Evolutionary conservation across 352 stramenopile genomes (phyloP).

Genomic region (Globisporangium recalcitrans): DNA sequence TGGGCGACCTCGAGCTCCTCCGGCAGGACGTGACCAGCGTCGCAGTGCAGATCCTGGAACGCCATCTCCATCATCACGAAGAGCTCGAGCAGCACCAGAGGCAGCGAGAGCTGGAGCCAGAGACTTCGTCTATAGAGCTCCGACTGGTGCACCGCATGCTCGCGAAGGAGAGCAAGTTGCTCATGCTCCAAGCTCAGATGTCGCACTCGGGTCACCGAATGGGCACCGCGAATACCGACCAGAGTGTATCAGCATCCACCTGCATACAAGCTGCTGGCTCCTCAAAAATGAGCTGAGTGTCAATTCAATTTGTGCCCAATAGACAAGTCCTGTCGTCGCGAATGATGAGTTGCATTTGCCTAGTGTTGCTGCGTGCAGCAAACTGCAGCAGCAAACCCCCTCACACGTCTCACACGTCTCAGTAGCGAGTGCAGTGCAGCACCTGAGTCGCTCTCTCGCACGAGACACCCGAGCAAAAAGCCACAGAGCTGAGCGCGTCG

Average conservation of each 20-base stretch:
- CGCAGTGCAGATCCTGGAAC: slow-evolving; percentile 22
- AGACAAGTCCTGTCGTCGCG: too few species aligned
- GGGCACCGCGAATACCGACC: background rate
- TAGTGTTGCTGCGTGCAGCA: too few species aligned
- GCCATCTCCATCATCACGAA: slow-evolving; percentile 11
- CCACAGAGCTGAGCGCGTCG: too few species aligned
- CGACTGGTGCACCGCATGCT: slow-evolving; percentile 29
- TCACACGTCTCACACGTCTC: too few species aligned
- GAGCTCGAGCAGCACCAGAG: background rate
- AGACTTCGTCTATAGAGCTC: slow-evolving; percentile 17
- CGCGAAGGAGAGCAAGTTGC: slow-evolving; percentile 28
- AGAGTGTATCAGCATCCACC: background rate
- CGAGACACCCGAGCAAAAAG: too few species aligned
- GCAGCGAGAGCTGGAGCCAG: background rate
- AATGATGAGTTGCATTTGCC: too few species aligned
- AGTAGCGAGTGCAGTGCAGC: too few species aligned
- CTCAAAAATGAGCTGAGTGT: too few species aligned
- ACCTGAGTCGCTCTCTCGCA: too few species aligned
- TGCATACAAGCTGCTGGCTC: background rate
- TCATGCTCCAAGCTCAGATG: slow-evolving; percentile 12
- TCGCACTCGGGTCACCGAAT: background rate
- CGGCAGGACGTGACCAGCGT: slow-evolving; percentile 25
- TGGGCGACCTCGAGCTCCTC: slow-evolving; percentile 2
- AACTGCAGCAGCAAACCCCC: too few species aligned
- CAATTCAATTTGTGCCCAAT: background rate